Evolutionary conservation across 441 rosid genomes (phyloP).

Genomic region (Euphorbia schlechtendalii): DNA sequence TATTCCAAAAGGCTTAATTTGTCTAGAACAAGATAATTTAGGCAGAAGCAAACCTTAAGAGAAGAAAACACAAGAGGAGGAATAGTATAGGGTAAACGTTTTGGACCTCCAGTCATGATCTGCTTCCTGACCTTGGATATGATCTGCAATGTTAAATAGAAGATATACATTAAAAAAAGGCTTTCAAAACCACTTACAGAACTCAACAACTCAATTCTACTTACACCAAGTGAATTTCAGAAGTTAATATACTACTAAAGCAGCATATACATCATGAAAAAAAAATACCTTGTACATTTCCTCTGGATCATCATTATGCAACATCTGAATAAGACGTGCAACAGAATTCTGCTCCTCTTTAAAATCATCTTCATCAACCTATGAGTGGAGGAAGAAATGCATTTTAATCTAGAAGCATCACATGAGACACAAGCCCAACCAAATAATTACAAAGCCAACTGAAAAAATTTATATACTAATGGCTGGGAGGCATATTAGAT

Average conservation of each 20-base stretch:
- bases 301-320: conserved; percentile 70
- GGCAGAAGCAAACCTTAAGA: conserved; percentile 46
- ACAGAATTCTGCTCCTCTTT: conserved; percentile 93
- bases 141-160: conserved; percentile 43
- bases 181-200: no score
- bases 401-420: neutral
- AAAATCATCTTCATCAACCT: conserved; percentile 90
- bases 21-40: no score
- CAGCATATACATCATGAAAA: neutral
- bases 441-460: no score
- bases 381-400: conserved; percentile 4
- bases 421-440: no score
- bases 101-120: conserved; percentile 79
- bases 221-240: no score
- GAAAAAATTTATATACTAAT: no score
- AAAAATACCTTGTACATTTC: conserved; percentile 88
- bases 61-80: conserved; percentile 78
- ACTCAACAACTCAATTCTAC: no score
- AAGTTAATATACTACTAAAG: neutral
- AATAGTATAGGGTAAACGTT: conserved; percentile 70
- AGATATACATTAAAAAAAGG: no score
- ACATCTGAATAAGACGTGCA: conserved; percentile 86
- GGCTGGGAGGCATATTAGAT: no score
- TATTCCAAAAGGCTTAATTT: no score
- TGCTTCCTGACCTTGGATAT: conserved; percentile 67